Evolutionary conservation across 768 basidiomycete genomes (phyloP), one percentile per base, ranked within the genome.

Genomic region (Nidularia pulvinata): DNA sequence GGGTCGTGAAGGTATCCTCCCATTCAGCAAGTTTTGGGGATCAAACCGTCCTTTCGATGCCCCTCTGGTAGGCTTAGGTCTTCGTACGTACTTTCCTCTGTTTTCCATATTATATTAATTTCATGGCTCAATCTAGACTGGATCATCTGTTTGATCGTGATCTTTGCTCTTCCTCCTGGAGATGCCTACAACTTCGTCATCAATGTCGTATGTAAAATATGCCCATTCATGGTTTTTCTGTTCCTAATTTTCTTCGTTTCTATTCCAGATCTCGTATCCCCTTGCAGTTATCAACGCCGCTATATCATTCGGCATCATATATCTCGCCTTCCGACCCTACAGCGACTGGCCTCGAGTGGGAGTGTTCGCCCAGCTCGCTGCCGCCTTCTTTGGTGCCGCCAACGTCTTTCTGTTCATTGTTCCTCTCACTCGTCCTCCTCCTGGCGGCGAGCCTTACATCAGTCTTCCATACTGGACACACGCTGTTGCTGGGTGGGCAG

Each of bases 161-260:
- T 76, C 19, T 68, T 75, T 51, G 65, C 65, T 10, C 65, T 74
- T 0, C 88, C 88, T 0, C 77, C 85, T 0, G 86, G 87, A 6
- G 86, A 88, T 55, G 85, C 85, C 0, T 89, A 85, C 62, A 75
- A 78, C 51, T 85, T 90, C 64, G 74, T 83, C 39, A 68, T 85
- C 59, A 84, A 82, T 62, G 65, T 73, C 61, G 84, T 84, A 61
- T 47, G 83, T 66, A 19, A 30, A 13, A 5, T 9, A 49, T 16
- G 13, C 22, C 33, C 30, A 36, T 51, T 16, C 46, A 33, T 32
- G 25, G 33, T 4, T 32, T 2, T 47, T 11, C 13, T 19, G 25
- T 14, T 3, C 46, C 11, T 11, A 11, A 11, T 22, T 32, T 25
- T 14, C 25, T 11, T 47, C 2, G 10, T 14, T 2, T 22, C 36